These are phyloP conservation scores for Euphorbia pulcherrima DNA, from an alignment of 345 rosid species.

Conservation along the genomic window DNA sequence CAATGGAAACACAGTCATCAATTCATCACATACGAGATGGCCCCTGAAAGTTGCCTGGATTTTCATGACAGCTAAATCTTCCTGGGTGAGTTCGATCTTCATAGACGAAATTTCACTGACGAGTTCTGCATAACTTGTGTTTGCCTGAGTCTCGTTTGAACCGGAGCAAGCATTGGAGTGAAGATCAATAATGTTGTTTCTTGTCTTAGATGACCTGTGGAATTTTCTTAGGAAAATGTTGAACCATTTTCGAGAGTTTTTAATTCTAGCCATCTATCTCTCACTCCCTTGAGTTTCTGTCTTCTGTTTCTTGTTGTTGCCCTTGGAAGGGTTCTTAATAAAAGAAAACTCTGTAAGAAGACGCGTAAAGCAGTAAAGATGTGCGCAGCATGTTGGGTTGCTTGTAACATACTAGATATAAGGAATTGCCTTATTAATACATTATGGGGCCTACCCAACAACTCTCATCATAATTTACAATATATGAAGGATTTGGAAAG, in stretches of 20 bases:
- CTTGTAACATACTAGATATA: not conserved
- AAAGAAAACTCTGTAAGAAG: constrained; percentile 2
- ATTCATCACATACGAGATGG: constrained; percentile 54
- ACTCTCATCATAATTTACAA: too few relatives aligned
- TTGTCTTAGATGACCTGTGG: constrained; percentile 12
- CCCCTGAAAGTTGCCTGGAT: constrained; percentile 83
- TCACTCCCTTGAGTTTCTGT: too few relatives aligned
- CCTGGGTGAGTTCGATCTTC: constrained; percentile 18
- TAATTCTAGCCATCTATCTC: constrained; percentile 23
- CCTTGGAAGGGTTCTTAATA: constrained; percentile 17
- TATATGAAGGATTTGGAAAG: too few relatives aligned
- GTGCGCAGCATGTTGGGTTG: constrained; percentile 36
- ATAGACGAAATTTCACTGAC: not conserved
- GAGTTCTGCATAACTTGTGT: not conserved
- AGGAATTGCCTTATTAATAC: too few relatives aligned
- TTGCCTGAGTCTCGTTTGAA: constrained; percentile 9
- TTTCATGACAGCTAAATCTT: constrained; percentile 57
- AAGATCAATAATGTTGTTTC: constrained; percentile 14
- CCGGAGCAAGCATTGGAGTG: constrained; percentile 18
- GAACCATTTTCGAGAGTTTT: constrained; percentile 35
- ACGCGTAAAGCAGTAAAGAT: constrained; percentile 36
- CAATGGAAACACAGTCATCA: not conserved
- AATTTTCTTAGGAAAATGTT: constrained; percentile 32
- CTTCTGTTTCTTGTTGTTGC: not conserved
- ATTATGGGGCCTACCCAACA: too few relatives aligned